Evolutionary conservation across 257 asterid genomes (phyloP).

Genomic region (Solanum ossicruentum): DNA sequence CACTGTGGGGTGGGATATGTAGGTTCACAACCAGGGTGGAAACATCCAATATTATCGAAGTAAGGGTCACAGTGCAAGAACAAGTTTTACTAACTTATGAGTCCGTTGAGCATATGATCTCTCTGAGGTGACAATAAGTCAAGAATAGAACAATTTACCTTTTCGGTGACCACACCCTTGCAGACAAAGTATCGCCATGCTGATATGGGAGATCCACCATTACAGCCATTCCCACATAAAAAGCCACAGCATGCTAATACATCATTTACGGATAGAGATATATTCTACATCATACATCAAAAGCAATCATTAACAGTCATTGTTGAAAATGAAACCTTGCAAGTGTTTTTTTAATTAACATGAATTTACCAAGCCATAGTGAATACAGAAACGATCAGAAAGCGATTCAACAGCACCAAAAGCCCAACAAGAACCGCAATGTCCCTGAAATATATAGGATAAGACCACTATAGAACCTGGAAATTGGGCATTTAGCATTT

Average conservation of each 20-base stretch:
- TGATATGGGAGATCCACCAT: conserved; percentile 76
- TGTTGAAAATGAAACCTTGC: not conserved
- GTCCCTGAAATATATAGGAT: conserved; percentile 45
- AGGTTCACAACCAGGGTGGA: conserved; percentile 41
- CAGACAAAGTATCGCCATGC: conserved; percentile 82
- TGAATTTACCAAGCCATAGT: conserved; percentile 19
- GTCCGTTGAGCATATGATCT: not conserved
- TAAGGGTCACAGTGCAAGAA: conserved; percentile 87
- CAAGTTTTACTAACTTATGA: not conserved
- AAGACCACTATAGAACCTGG: not conserved
- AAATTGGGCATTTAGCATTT: not conserved
- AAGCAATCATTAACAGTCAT: not conserved
- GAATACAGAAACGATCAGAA: conserved; percentile 86
- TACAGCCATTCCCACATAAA: conserved; percentile 87
- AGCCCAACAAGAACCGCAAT: conserved; percentile 99
- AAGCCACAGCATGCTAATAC: conserved; percentile 89
- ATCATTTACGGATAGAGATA: conserved; percentile 84
- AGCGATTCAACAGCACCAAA: conserved; percentile 90
- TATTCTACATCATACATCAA: conserved; percentile 33
- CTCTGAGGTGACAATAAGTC: not conserved
- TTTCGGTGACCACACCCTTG: conserved; percentile 77
- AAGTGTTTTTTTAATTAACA: not conserved
- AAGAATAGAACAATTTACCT: conserved; percentile 30
- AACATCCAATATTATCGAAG: conserved; percentile 77
- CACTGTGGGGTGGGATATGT: not conserved